Evolutionary conservation across 2,329 filamentous ascomycete genomes (phyloP), one percentile per base, ranked within the genome.

Genomic region (Lojkania enalia): DNA sequence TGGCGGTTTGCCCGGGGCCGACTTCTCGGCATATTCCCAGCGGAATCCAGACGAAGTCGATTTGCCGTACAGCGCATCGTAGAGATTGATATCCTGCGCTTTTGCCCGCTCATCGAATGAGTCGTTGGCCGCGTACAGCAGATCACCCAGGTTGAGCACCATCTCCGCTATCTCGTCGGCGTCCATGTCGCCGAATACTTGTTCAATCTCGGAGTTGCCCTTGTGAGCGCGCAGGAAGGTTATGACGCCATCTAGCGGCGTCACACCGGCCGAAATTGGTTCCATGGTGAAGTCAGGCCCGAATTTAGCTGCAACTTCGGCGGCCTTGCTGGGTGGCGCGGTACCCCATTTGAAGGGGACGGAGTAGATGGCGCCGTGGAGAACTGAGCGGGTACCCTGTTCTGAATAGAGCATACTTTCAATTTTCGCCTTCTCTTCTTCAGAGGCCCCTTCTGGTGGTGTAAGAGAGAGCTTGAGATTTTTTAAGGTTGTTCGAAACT

Each of bases 191-290:
- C 16, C 14, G 13, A 40, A 40, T 5, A 40, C 27, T 6, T 30
- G 30, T 30, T 40, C 21, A 13, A n/a, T 18, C 9, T 40, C 38
- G 4, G 15, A 15, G 4, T 21, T 5, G 30, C 23, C 20, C 19
- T 35, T 42, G 20, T 42, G 39, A 3, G 39, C 39, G 4, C 19
- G 4, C 7, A 20, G n/a, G 15, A 42, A 42, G 6, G 39, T 23
- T n/a, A 42, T 20, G 13, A 42, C 7, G n/a, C 29, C 39, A 18
- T 42, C 39, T 9, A 42, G 21, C 13, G 39, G 39, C 27, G 39
- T 42, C 3, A 35, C 39, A 6, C 39, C 39, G 4, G 27, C 27
- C 15, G 39, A 42, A 4, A 42, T 4, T 5, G 39, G 39, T 19
- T 42, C 15, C 29, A 20, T 42, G n/a, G 12, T 30, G 13, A 40